A percentile compares a stretch with the other conserved stretches of the same genome.
Conservation (phyloP, 2,329 filamentous ascomycete genomes). For the Paramyrothecium sp. region DNA sequence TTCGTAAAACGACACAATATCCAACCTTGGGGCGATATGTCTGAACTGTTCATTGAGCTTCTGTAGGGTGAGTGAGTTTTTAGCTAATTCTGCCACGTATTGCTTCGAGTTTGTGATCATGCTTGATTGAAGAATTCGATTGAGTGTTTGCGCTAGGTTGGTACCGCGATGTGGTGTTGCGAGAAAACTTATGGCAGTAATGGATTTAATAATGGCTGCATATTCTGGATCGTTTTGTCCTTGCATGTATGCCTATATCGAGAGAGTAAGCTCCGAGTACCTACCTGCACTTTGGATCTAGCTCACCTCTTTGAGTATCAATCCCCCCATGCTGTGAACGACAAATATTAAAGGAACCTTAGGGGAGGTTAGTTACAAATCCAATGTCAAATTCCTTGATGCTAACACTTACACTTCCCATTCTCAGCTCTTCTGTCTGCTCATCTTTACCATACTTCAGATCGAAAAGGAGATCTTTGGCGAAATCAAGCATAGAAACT, state of each 20-base stretch:
- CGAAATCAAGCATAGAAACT: conserved; percentile 30
- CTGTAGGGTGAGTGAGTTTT: conserved; percentile 30
- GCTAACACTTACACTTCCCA: conserved; percentile 9
- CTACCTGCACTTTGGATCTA: no score
- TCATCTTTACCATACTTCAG: conserved; percentile 15
- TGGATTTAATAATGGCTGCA: conserved; percentile 20
- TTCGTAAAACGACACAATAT: conserved; percentile 46
- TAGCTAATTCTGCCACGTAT: conserved; percentile 36
- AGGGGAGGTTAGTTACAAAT: neutral
- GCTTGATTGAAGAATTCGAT: conserved; percentile 32
- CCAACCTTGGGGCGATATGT: conserved; percentile 30
- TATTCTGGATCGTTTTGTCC: conserved; percentile 27
- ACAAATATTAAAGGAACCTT: conserved; percentile 37
- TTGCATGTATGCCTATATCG: conserved; percentile 32
- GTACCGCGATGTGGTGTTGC: conserved; percentile 40
- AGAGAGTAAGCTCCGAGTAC: no score
- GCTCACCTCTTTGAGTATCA: conserved; percentile 23
- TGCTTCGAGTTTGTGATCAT: conserved; percentile 24
- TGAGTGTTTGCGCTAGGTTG: conserved; percentile 31
- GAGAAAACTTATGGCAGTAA: conserved; percentile 36
- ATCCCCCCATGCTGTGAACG: conserved; percentile 45
- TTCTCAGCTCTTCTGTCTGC: conserved; percentile 19
- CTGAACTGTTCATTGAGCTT: conserved; percentile 45
- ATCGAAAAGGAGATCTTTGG: conserved; percentile 26
- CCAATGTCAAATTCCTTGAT: neutral